Evolutionary conservation across 345 rosid species (phyloP).

Genomic region (Eucalyptus pauciflora): DNA sequence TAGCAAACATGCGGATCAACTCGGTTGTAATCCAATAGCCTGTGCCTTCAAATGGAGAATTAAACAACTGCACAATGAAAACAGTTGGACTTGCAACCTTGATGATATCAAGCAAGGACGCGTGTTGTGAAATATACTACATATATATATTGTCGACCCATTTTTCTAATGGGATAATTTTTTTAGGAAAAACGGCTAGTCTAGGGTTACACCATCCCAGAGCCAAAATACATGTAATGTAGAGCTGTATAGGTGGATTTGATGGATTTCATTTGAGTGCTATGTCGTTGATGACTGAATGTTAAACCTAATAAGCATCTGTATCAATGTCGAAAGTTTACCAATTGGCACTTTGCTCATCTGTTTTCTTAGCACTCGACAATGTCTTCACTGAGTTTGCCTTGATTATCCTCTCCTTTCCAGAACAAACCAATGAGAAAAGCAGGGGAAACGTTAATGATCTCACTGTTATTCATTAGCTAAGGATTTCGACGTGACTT

Average conservation of each 20-base stretch:
- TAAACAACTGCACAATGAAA: neutral
- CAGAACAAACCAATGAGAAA: neutral
- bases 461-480: neutral
- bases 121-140: too few relatives aligned
- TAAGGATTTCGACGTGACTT: accelerated
- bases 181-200: neutral
- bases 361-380: neutral
- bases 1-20: accelerated
- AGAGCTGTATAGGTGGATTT: neutral
- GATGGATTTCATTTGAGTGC: neutral
- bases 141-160: too few relatives aligned
- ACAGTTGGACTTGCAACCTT: neutral
- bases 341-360: accelerated
- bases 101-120: accelerated
- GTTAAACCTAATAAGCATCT: neutral
- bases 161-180: neutral
- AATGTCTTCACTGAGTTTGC: neutral
- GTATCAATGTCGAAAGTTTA: neutral
- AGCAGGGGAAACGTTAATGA: accelerated
- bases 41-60: neutral
- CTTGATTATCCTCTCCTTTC: neutral
- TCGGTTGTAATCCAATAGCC: neutral
- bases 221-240: neutral
- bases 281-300: neutral
- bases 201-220: accelerated